phyloP scores from a whole-genome alignment of 139 green algal genomes.

The Tetradesmus lagerheimii region DNA sequence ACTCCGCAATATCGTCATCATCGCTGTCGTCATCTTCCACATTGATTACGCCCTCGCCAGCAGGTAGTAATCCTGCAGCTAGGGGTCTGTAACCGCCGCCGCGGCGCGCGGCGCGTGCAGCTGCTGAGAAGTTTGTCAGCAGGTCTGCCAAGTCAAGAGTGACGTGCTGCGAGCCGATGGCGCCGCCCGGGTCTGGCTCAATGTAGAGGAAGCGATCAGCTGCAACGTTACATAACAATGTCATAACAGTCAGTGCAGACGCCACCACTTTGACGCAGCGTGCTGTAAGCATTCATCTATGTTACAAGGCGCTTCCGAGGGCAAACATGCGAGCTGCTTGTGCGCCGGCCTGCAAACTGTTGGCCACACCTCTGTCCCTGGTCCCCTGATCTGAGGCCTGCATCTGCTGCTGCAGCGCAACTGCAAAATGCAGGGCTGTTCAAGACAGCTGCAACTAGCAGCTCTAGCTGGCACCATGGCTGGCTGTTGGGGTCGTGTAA shows the following conservation, averaged over 20 bases:
- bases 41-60: neutral
- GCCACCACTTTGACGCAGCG: neutral
- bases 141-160: slow-evolving; percentile 23
- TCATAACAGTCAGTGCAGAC: neutral
- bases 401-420: no score
- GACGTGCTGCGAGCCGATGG: slow-evolving; percentile 6
- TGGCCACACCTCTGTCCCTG: no score
- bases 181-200: neutral
- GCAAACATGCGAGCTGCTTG: no score
- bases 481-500: no score
- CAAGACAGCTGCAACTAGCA: no score
- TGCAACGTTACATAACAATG: neutral
- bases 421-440: no score
- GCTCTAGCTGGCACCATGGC: no score
- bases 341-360: no score
- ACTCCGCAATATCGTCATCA: neutral
- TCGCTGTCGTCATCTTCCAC: neutral
- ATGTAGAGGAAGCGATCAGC: slow-evolving; percentile 37
- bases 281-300: no score
- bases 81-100: no score
- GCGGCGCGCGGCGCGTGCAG: neutral
- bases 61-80: neutral
- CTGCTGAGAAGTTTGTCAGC: slow-evolving; percentile 1
- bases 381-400: no score
- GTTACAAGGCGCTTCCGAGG: no score